These are phyloP conservation scores for Alternaria gansuensis DNA, from an alignment of 2,329 filamentous ascomycete genomes.

Conservation along the genomic window DNA sequence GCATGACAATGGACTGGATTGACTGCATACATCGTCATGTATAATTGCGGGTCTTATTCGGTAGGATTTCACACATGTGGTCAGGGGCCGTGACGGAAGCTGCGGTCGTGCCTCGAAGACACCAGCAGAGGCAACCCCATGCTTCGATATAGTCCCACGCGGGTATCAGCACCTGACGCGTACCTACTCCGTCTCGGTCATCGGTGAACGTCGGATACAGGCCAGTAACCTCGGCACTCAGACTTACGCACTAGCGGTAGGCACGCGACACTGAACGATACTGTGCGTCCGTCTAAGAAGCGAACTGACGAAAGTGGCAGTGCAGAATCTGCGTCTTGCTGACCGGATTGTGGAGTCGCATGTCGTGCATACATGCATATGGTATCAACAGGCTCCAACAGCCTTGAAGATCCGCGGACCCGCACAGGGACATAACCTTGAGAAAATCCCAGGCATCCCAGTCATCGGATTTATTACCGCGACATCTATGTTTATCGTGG, in stretches of 20 bases:
- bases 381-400: not conserved
- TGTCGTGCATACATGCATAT: constrained; percentile 7
- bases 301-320: constrained; percentile 4
- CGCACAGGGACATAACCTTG: constrained; percentile 1
- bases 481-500: not conserved
- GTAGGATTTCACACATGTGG: not conserved
- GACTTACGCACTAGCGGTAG: not conserved
- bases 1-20: not conserved
- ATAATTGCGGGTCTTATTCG: constrained; percentile 16
- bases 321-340: constrained; percentile 7
- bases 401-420: constrained; percentile 16
- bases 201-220: not conserved
- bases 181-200: constrained; percentile 4
- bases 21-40: not conserved
- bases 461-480: constrained; percentile 1
- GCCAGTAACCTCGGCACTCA: not conserved
- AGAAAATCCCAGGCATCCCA: constrained; percentile 3
- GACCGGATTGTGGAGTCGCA: not conserved
- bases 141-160: constrained; percentile 4
- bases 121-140: not conserved
- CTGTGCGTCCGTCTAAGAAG: not conserved
- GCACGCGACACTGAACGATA: not conserved
- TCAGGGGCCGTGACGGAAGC: constrained; percentile 15
- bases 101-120: not conserved
- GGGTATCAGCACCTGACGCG: not conserved